phyloP scores from a whole-genome alignment of 495 filamentous ascomycete species.

The Melanomma pulvis-pyrius region DNA sequence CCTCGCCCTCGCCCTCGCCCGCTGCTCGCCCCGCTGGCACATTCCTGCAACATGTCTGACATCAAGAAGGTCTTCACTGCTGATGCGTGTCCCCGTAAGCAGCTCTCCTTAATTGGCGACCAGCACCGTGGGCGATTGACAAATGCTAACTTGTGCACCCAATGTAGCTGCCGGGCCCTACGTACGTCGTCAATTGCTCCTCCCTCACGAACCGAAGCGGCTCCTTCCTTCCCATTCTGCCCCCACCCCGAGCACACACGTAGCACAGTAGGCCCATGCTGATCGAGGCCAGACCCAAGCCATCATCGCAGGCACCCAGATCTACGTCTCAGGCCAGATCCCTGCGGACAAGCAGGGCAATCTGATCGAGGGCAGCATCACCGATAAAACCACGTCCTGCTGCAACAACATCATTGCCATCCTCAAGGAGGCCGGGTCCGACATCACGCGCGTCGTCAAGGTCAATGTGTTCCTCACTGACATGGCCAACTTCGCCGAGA shows the following conservation, averaged over 20 bases:
- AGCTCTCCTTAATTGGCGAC: no score
- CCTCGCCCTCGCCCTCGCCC: neutral
- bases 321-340: slow-evolving; percentile 95
- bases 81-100: slow-evolving; percentile 40
- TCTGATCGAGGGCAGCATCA: slow-evolving; percentile 74
- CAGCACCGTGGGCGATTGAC: neutral
- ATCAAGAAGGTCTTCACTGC: slow-evolving; percentile 43
- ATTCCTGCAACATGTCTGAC: slow-evolving; percentile 35
- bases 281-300: slow-evolving; percentile 71
- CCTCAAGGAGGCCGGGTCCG: slow-evolving; percentile 74
- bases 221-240: neutral
- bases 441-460: slow-evolving; percentile 76
- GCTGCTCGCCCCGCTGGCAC: neutral
- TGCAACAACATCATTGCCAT: slow-evolving; percentile 78
- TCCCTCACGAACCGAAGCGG: neutral
- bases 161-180: slow-evolving; percentile 59
- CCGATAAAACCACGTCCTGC: slow-evolving; percentile 73
- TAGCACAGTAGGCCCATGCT: neutral
- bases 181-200: slow-evolving; percentile 46
- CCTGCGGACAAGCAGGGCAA: slow-evolving; percentile 76
- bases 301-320: slow-evolving; percentile 75
- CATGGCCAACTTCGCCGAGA: slow-evolving; percentile 81
- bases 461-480: slow-evolving; percentile 75
- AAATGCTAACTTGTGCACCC: neutral
- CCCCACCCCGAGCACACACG: neutral